Evolutionary conservation across 176 grass and related monocot species (phyloP), one percentile per base, ranked within the genome.

Genomic region (Urochloa ruziziensis): DNA sequence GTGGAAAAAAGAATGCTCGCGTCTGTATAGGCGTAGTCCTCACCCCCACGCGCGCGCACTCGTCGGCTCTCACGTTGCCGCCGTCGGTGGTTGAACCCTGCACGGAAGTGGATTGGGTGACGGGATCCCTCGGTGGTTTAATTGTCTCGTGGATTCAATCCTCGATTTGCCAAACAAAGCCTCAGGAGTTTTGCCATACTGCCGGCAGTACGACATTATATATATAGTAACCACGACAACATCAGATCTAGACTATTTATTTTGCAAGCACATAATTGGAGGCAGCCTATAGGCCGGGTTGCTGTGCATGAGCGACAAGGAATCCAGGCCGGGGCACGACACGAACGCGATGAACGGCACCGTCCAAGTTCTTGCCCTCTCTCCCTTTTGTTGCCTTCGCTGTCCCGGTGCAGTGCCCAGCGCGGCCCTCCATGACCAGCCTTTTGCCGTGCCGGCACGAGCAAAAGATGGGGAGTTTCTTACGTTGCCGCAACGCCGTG

Each of bases 401-500:
- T 72, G 9, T 48, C 43, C 7, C 25, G 43, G 25, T 4, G 68
- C 68, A 48, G 68, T 47, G 40, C 42, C 6, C 18, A 18, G 68
- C 40, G 68, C 40, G 40, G 27, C 40, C 13, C 67, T 47, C 1
- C 8, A 0, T 71, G 39, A 29, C 42, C 24, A 19, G 43, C 69
- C 69, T 72, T 72, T 72, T 72, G 43, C 69, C 43, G 68, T 72
- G 69, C 69, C 25, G 68, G 42, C 42, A 71, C 15, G 67, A 71
- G 68, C 68, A 71, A 71, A 48, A 17, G 42, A 47, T 29, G 24
- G 37, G 37, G 24, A 19, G 63, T 30, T 71, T 46, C 15, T 71
- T 71, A 30, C 67, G 44, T 66, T 23, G 18, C 44, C 27, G 67
- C n/a, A 28, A 28, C 39, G 14, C 30, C 68, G 68, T 30, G 43